Evolutionary conservation across 163 green algal species (phyloP).

Genomic region (Scenedesmus sp.): DNA sequence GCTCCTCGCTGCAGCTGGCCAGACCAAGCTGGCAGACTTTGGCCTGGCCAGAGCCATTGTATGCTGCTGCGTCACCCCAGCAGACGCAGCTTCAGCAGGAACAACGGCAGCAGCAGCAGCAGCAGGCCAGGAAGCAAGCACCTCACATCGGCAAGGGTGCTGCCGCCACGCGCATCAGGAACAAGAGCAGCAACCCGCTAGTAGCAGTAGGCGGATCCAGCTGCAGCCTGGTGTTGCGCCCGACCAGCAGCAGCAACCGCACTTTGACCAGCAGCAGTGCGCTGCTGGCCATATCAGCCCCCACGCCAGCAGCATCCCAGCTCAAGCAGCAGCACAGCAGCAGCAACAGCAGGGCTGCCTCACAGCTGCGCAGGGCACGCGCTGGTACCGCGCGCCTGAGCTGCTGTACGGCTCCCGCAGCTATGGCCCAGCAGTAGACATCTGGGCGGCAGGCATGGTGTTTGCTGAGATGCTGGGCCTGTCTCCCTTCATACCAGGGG

Average conservation of each 20-base stretch:
- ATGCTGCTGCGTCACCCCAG: background rate
- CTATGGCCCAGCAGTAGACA: slow-evolving; percentile 88
- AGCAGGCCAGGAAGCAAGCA: background rate
- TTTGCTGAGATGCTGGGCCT: slow-evolving; percentile 44
- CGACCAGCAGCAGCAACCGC: slow-evolving; percentile 10
- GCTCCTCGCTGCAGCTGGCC: background rate
- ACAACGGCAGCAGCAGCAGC: slow-evolving; percentile 11
- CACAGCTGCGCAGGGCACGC: slow-evolving; percentile 51
- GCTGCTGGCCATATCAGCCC: background rate
- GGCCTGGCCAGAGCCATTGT: slow-evolving; percentile 30
- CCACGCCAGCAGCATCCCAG: background rate
- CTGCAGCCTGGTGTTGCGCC: background rate
- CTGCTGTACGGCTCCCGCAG: slow-evolving; percentile 87
- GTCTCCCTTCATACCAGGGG: slow-evolving; percentile 28
- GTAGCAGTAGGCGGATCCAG: background rate
- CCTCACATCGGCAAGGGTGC: background rate
- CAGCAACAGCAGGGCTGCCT: background rate
- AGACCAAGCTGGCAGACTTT: slow-evolving; percentile 50
- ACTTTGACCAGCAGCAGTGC: background rate
- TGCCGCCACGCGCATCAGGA: background rate
- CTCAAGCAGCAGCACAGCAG: background rate
- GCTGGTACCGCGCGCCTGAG: slow-evolving; percentile 95
- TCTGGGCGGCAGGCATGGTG: slow-evolving; percentile 84
- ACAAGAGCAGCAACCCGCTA: background rate
- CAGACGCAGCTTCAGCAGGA: background rate